phyloP scores from a whole-genome alignment of 164 flowering plant genomes.

The Sedum album region DNA sequence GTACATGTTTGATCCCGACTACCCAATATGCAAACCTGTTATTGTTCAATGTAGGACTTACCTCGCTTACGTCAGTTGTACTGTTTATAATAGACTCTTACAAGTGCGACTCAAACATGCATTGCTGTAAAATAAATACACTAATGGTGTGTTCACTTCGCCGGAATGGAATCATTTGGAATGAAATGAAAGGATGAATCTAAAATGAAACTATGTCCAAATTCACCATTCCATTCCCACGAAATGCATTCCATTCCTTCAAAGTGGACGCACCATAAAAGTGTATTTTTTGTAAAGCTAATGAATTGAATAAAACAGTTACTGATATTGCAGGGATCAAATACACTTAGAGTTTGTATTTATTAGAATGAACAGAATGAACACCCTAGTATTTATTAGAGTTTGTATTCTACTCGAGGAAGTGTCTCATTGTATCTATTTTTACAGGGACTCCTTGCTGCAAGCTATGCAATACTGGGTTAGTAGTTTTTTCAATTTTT shows the following conservation, averaged over 20 bases:
- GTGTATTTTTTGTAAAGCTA: no score
- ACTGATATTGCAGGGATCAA: not conserved
- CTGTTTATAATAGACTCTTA: not conserved
- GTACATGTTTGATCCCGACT: not conserved
- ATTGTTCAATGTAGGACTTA: not conserved
- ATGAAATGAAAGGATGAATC: no score
- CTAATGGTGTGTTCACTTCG: no score
- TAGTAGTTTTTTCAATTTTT: constrained; percentile 12
- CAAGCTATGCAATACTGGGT: constrained; percentile 68
- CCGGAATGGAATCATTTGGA: no score
- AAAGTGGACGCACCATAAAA: no score
- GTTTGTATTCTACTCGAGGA: not conserved
- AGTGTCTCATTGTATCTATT: constrained; percentile 9
- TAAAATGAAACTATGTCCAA: no score
- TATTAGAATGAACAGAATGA: no score
- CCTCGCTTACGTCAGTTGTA: not conserved
- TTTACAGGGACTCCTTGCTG: constrained; percentile 60
- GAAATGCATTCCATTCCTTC: no score
- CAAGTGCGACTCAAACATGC: not conserved
- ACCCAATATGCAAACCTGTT: not conserved
- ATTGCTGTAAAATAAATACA: no score
- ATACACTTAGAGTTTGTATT: no score
- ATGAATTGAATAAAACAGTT: no score
- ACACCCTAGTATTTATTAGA: not conserved
- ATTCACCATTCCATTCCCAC: no score